phyloP scores from a whole-genome alignment of 2,329 filamentous ascomycete genomes.

The Didymella exigua region DNA sequence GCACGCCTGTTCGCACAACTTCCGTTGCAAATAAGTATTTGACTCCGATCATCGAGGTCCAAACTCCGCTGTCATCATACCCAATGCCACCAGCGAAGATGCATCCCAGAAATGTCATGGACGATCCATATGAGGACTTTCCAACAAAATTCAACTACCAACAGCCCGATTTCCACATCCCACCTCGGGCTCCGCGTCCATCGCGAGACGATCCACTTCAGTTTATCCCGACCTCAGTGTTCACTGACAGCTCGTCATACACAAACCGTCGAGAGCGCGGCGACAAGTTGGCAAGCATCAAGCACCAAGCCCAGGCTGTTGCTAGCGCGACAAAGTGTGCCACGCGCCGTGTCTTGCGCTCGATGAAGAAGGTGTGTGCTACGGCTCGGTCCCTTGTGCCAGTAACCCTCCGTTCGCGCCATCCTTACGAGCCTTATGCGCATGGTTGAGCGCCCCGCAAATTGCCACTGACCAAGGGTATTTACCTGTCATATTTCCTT shows the following conservation, averaged over 20 bases:
- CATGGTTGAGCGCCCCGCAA: not conserved
- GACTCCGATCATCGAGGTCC: not conserved
- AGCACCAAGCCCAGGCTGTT: not conserved
- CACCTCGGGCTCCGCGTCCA: not conserved
- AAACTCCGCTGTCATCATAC: not conserved
- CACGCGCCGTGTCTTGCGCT: not conserved
- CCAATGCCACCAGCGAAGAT: not conserved
- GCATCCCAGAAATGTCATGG: not conserved
- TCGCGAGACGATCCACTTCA: not conserved
- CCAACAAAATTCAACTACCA: not conserved
- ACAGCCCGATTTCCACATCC: not conserved
- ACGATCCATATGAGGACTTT: not conserved
- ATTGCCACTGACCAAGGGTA: not conserved
- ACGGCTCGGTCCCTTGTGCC: not conserved
- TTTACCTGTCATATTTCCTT: not conserved
- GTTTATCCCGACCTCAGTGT: not conserved
- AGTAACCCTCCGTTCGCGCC: not conserved
- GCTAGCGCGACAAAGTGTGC: not conserved
- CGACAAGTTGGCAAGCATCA: not conserved
- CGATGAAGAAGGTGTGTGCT: not conserved
- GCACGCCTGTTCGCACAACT: not conserved
- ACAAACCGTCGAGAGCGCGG: not conserved
- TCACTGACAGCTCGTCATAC: not conserved
- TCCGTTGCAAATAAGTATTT: not conserved
- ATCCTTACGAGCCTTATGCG: not conserved